Conservation (phyloP, 768 basidiomycete species). For the Amanita inopinata region DNA sequence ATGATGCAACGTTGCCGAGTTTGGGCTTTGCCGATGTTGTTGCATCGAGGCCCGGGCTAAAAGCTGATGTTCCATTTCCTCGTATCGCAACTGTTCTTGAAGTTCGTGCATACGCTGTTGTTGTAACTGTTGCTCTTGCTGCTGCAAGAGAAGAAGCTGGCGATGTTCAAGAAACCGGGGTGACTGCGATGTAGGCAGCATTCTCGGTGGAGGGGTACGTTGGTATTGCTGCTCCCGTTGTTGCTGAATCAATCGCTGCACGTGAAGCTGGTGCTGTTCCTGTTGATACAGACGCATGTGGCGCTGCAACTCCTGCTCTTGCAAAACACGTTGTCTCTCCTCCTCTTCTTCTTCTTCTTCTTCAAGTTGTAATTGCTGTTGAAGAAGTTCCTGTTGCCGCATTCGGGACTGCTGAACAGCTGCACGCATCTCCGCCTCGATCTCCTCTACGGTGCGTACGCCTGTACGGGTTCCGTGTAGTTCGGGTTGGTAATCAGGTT, state of each 20-base stretch:
- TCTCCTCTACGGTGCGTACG: slow-evolving; percentile 65
- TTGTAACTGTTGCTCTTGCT: slow-evolving; percentile 47
- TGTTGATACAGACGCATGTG: slow-evolving; percentile 28
- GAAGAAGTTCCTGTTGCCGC: slow-evolving; percentile 17
- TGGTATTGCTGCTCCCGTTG: slow-evolving; percentile 46
- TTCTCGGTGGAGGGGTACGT: slow-evolving; percentile 61
- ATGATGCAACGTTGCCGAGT: slow-evolving; percentile 14
- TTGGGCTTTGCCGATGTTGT: slow-evolving; percentile 18
- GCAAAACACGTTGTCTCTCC: slow-evolving; percentile 14
- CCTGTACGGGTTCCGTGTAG: slow-evolving; percentile 25
- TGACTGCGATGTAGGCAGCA: slow-evolving; percentile 66
- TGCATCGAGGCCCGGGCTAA: slow-evolving; percentile 39
- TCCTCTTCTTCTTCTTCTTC: no score
- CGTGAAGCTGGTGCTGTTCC: slow-evolving; percentile 34
- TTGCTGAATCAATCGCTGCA: slow-evolving; percentile 36
- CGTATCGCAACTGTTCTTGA: slow-evolving; percentile 54
- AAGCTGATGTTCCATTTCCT: slow-evolving; percentile 59
- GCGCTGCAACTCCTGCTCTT: slow-evolving; percentile 27
- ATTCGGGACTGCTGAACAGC: slow-evolving; percentile 36
- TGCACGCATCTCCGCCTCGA: slow-evolving; percentile 77
- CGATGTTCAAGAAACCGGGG: slow-evolving; percentile 74
- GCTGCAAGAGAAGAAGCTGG: slow-evolving; percentile 59
- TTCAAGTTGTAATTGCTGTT: slow-evolving; percentile 28
- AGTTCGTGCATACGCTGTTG: slow-evolving; percentile 51
- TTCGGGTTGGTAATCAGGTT: slow-evolving; percentile 22